Evolutionary conservation across 169 alveolate species (phyloP).

Genomic region (Hammondia hammondi): DNA sequence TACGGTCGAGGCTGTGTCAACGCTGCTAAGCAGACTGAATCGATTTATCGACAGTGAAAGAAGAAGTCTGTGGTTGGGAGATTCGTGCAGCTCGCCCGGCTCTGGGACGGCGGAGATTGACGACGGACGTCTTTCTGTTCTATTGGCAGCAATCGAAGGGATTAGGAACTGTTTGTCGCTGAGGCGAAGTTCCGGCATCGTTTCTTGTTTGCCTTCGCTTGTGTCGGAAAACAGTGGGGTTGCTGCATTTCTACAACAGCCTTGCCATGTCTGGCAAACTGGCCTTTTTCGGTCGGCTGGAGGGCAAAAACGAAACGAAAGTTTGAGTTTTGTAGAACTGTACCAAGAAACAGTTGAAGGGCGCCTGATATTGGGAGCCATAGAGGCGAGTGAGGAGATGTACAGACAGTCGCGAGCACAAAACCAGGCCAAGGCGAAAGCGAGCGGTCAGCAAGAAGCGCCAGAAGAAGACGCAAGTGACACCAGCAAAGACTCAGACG

Average conservation of each 20-base stretch:
- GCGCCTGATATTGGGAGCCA: neutral
- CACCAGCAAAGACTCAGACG: neutral
- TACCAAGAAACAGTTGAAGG: neutral
- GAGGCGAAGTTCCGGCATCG: neutral
- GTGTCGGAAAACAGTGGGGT: no score
- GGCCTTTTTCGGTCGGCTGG: no score
- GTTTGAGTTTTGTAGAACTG: neutral
- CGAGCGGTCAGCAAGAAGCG: neutral
- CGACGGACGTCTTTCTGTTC: neutral
- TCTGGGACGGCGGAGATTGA: neutral
- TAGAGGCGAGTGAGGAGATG: neutral
- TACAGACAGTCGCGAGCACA: neutral
- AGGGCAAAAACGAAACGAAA: no score
- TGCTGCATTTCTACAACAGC: no score
- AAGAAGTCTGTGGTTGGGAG: neutral
- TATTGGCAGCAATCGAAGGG: neutral
- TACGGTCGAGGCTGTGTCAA: neutral
- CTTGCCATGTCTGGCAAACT: no score
- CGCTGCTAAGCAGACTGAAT: neutral
- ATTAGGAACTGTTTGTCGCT: neutral
- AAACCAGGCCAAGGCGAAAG: neutral
- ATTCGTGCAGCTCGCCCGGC: neutral
- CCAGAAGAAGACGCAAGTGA: neutral
- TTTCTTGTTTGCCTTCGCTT: no score
- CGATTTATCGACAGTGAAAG: neutral